Evolutionary conservation across 352 stramenopile genomes (phyloP).

Genomic region (Phytophthora sojae): DNA sequence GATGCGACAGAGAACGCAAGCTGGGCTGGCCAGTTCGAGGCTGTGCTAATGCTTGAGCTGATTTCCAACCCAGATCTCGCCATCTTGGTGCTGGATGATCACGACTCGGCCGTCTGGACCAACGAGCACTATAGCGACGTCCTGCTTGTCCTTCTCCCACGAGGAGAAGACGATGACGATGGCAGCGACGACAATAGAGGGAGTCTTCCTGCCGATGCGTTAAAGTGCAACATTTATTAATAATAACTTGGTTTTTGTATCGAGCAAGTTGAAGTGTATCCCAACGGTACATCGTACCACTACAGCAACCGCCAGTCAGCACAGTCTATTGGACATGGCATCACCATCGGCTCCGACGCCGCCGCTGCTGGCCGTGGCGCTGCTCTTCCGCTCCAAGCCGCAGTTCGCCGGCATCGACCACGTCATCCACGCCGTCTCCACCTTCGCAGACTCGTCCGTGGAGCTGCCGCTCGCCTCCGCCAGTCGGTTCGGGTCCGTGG

Average conservation of each 20-base stretch:
- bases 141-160: no score
- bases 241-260: background rate
- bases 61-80: no score
- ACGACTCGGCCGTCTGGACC: no score
- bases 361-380: constrained; percentile 10
- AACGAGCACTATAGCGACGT: no score
- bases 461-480: constrained; percentile 8
- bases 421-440: background rate
- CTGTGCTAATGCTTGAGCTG: no score
- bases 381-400: constrained; percentile 6
- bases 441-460: constrained; percentile 16
- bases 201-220: no score
- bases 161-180: no score
- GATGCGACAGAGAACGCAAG: background rate
- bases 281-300: background rate
- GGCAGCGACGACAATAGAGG: no score
- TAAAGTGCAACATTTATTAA: no score
- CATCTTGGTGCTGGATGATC: no score
- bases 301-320: no score
- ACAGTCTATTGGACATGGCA: no score
- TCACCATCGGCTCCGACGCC: background rate
- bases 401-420: constrained; percentile 3
- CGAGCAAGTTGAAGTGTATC: background rate
- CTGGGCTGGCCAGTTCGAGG: background rate
- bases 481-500: constrained; percentile 1